Evolutionary conservation across 148 eudicot genomes (phyloP), one percentile per base, ranked within the genome.

Genomic region (Linanthus parryae): DNA sequence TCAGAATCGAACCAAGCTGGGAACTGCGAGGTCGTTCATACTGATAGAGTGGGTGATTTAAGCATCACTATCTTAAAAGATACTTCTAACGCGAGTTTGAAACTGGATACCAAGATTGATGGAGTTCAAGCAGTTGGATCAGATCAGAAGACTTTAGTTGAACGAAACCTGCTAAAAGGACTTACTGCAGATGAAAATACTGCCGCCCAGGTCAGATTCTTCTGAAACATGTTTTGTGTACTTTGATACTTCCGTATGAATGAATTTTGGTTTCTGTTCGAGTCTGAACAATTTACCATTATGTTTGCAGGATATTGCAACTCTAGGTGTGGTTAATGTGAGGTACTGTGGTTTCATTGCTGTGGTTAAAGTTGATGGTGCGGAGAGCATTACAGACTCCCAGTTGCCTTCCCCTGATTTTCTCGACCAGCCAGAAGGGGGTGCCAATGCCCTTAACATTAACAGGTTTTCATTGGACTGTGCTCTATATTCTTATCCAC

Each of bases 161-260:
- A 94, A 59, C 80, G 74, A 66, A 94, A 94, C 67, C 67, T 94
- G 35, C 74, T 94, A 25, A 94, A 94, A 82, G 99, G 99, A 63
- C 73, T 94, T 59, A 88, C 99, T 11, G 96, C 99, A 37, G 96
- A 94, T 83, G 99, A 94, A 69, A 94, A 94, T 73, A 94, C 96
- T 75, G 95, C 99, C 65, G 95, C 96, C 44, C 99, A 94, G 81
- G 99, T 94, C 84, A 75, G 73, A 58, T 48, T 22, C 23, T 19
- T 38, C 13, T 17, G 42, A 52, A 18, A 8, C 29, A 14, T 23
- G 51, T 31, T 44, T 4, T 31, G 8, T 5, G 34, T 18, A 15
- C 13, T 23, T 27, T 16, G 40, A 47, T 33, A 13, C 16, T 1
- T 42, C 19, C 21, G n/a, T n/a, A n/a, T n/a, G n/a, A n/a, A n/a